Evolutionary conservation across 139 green algal species (phyloP).

Genomic region (Coccomyxa sp.): DNA sequence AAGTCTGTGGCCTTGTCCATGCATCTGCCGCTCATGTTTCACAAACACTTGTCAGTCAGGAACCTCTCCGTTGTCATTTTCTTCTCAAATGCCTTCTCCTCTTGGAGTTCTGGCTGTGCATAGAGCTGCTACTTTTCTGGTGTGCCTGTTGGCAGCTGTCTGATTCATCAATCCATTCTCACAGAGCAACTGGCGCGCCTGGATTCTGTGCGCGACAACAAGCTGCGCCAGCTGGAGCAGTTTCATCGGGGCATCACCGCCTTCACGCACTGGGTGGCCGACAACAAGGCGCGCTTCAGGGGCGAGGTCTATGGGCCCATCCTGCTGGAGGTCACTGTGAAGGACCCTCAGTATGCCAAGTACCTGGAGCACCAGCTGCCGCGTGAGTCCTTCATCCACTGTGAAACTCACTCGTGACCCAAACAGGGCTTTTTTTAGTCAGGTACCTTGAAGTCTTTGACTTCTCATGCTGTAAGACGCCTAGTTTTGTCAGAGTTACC

Average conservation of each 20-base stretch:
- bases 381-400: background rate
- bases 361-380: constrained; percentile 48
- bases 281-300: constrained; percentile 36
- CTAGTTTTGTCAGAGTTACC: no score
- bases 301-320: constrained; percentile 61
- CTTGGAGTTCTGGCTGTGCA: background rate
- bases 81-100: no score
- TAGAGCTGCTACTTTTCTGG: background rate
- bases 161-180: background rate
- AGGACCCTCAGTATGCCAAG: constrained; percentile 27
- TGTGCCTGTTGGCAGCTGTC: background rate
- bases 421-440: no score
- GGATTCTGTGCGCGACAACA: constrained; percentile 24
- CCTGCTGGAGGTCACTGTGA: constrained; percentile 49
- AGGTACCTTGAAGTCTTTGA: no score
- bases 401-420: no score
- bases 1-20: no score
- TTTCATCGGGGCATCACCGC: constrained; percentile 17
- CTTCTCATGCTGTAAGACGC: no score
- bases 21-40: no score
- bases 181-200: constrained; percentile 12
- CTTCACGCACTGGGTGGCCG: constrained; percentile 35
- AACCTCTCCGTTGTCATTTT: no score
- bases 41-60: no score
- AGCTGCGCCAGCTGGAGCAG: constrained; percentile 30